Base-by-base conservation (phyloP, 495 filamentous ascomycete species). In the Penicillium longicatenatum region DNA sequence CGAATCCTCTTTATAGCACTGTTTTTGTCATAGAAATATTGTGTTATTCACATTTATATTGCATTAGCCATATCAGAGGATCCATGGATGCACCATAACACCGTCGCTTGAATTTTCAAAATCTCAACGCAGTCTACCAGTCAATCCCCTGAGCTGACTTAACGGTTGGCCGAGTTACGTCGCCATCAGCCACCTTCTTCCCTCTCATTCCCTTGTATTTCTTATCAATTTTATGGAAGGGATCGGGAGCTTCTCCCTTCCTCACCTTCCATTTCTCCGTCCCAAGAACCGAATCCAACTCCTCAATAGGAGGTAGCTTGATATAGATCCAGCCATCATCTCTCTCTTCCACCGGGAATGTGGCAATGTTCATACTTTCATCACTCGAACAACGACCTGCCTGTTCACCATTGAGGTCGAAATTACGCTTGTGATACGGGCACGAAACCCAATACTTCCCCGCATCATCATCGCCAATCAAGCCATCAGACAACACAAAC, bases 371-470 rank as follows among this genome's bases (percentile, higher is more conserved):
- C 52, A 96, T 77, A 14, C 73, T 76, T 29, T 82, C 79, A 70
- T 97, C 93, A 62, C 89, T 96, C 5, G 79, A 83, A 74, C 93
- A 97, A 16, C 77, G 75, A 0, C 93, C 93, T 0, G 83, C 81
- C 57, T 86, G 75, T 55, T 80, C 76, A 44, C 88, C 88, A 42
- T 81, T 80, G 19, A 97, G 84, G 58, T 89, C 84, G 68, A 88
- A 98, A 73, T 97, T 96, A 54, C 89, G 86, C 77, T 98, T 98
- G 77, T 98, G 93, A 71, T 88, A 86, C 2, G 93, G 93, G 71
- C 93, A 98, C 3, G 86, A 90, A 3, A 98, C 86, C 87, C 88
- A 96, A 29, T 91, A 88, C 47, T 88, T 85, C 52, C 70, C 69
- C 14, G 70, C 54, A 69, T 78, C 72, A 54, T 87, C 84, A 42